Evolutionary conservation across 2,329 filamentous ascomycete species (phyloP).

Genomic region (Aureobasidium sp.): DNA sequence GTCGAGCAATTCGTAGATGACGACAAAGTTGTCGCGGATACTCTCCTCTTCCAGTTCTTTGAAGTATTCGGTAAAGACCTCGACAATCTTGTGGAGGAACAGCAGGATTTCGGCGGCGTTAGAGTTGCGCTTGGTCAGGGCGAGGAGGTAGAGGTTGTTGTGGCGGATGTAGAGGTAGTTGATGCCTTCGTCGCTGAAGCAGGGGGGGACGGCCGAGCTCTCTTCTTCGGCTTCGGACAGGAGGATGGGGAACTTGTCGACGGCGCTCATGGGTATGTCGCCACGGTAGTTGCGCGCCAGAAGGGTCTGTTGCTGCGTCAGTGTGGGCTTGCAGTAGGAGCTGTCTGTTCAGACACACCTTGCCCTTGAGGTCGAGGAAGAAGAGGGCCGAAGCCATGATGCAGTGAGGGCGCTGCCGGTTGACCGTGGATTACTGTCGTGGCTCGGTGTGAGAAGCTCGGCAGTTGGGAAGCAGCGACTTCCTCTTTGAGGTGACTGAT

Average conservation of each 20-base stretch:
- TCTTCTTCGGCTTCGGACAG: slow-evolving; percentile 98
- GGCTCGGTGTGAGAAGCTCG: neutral
- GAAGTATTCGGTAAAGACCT: slow-evolving; percentile 99
- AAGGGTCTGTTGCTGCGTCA: slow-evolving; percentile 61
- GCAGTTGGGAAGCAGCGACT: neutral
- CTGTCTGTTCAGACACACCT: slow-evolving; percentile 50
- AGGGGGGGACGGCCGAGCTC: slow-evolving; percentile 91
- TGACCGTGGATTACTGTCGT: neutral
- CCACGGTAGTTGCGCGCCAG: slow-evolving; percentile 96
- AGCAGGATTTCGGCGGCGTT: slow-evolving; percentile 98
- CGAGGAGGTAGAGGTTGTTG: slow-evolving; percentile 97
- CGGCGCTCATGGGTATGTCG: slow-evolving; percentile 97
- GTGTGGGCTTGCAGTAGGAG: neutral
- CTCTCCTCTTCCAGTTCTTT: slow-evolving; percentile 98
- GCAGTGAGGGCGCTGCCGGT: neutral
- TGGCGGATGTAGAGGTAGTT: slow-evolving; percentile 99
- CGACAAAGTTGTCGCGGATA: slow-evolving; percentile 97
- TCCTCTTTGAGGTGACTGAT: neutral
- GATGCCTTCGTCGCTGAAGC: slow-evolving; percentile 97
- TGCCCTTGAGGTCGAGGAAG: slow-evolving; percentile 99
- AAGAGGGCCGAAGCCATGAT: slow-evolving; percentile 95
- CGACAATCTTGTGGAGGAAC: slow-evolving; percentile 95
- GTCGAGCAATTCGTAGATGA: slow-evolving; percentile 96
- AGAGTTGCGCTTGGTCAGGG: slow-evolving; percentile 95
- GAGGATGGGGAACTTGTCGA: slow-evolving; percentile 94